Evolutionary conservation across 495 filamentous ascomycete species (phyloP), one percentile per base, ranked within the genome.

Genomic region (Annulohypoxylon maeteangense): DNA sequence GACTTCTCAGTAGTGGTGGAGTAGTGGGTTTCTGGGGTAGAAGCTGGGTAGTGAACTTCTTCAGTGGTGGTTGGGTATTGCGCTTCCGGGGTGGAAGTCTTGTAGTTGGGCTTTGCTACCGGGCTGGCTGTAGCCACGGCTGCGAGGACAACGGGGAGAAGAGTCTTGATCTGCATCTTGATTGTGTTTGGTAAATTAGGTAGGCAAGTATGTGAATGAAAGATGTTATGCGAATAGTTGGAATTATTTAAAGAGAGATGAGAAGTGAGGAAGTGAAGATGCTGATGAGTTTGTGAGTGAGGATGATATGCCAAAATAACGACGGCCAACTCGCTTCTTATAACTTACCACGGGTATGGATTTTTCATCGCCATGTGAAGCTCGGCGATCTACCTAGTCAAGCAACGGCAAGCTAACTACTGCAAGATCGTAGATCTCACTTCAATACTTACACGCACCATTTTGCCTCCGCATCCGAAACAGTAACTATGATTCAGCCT

Each of bases 151-250:
- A 69, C 55, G 34, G 70, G 70, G 44, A 73, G 54, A 34, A 73
- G 38, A 34, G 42, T n/a, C 62, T 73, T 73, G 57, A 73, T 66
- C 70, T 73, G 70, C 70, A 73, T 73, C 27, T 65, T 73, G 65
- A 58, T 47, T 4, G 14, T 45, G 32, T 42, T 16, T 27, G 7
- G 20, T 51, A 29, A 14, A 36, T 12, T 36, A 40, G n/a, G 11
- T 40, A 40, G 11, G 12, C n/a, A 40, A 14, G 6, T 57, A 53
- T 8, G 34, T 25, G 34, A n/a, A n/a, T 29, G 36, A 36, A 31
- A 12, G 23, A 40, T 34, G 10, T 38, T 3, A 10, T 14, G 23
- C 14, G 16, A 47, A 47, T 34, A 45, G 38, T 2, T 32, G 47
- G 38, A 51, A 32, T 38, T 53, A 16, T n/a, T 66, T 16, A 23